Conservation (phyloP, 2,329 filamentous ascomycete genomes). For the Lachnellula suecica region DNA sequence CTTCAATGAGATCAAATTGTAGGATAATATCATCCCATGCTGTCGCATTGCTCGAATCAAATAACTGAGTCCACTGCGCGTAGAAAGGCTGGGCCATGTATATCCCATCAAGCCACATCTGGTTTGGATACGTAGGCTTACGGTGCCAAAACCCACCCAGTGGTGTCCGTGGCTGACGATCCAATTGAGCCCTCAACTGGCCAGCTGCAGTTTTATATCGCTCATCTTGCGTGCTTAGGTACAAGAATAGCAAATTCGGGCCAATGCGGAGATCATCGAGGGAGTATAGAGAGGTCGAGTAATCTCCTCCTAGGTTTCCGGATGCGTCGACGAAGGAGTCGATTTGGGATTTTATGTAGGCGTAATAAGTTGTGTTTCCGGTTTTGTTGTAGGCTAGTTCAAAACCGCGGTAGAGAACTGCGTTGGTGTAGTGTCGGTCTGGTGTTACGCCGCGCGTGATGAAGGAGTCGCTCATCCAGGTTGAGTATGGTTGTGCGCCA, state of each 20-base stretch:
- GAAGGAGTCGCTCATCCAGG: slow-evolving; percentile 46
- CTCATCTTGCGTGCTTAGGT: slow-evolving; percentile 43
- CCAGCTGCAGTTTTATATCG: slow-evolving; percentile 50
- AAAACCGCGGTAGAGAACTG: slow-evolving; percentile 47
- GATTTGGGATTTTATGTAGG: slow-evolving; percentile 45
- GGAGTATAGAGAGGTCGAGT: slow-evolving; percentile 46
- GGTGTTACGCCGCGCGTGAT: slow-evolving; percentile 39
- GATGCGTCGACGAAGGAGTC: slow-evolving; percentile 45
- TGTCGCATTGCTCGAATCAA: slow-evolving; percentile 25
- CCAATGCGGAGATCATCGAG: slow-evolving; percentile 52
- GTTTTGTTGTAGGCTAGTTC: slow-evolving; percentile 44
- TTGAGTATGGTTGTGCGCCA: neutral
- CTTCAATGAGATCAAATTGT: slow-evolving; percentile 27
- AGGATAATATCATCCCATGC: slow-evolving; percentile 31
- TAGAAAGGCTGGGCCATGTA: slow-evolving; percentile 44
- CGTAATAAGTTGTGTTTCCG: slow-evolving; percentile 41
- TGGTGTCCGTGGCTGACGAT: slow-evolving; percentile 47
- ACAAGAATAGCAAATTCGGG: slow-evolving; percentile 50
- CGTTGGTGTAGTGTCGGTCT: slow-evolving; percentile 43
- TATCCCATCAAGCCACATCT: slow-evolving; percentile 53
- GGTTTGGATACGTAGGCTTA: slow-evolving; percentile 43
- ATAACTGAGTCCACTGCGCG: slow-evolving; percentile 26
- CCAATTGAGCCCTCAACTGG: slow-evolving; percentile 43
- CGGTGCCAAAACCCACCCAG: slow-evolving; percentile 55
- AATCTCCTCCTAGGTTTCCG: slow-evolving; percentile 44